Base-by-base conservation (phyloP, 129 eudicot species). In the Pittosporum tobira region DNA sequence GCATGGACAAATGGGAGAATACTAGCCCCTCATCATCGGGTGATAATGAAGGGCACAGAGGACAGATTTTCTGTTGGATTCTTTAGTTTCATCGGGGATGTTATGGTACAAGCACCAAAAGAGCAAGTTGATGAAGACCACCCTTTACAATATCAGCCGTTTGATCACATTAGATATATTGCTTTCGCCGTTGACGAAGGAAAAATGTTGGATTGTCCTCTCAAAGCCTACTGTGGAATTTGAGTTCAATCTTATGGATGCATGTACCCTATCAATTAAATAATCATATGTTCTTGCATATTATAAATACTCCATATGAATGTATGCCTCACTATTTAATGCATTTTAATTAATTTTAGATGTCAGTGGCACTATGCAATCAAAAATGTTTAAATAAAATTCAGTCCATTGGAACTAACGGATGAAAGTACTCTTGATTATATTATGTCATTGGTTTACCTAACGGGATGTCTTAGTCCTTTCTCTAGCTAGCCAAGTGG, bases 1-100 rank as follows among this genome's bases (percentile, higher is more conserved):
- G 88, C 83, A 20, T 81, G 81, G 83, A 81, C 83, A 36, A 81
- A 81, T 50, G 88, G 83, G n/a, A 67, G 66, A 70, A 77, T 81
- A 19, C 71, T 67, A 48, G 27, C 88, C 29, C 50, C 83, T 5
- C 23, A 40, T 21, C 88, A 81, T 11, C 30, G 78, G 62, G 88
- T 81, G 62, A 74, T 70, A 51, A 81, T 81, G 80, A 58, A 62
- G 40, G 80, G 80, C 38, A 28, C 30, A 14, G 58, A 61, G 31
- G 78, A 74, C 30, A 67, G 88, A 56, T 73, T 29, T 36, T 77
- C 88, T 2, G 21, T 73, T 0, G 88, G 88, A 36, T 4, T 73
- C 16, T 81, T 81, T 46, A 27, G 80, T 18, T 77, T 81, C 64
- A 77, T 73, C 11, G 63, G 61, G 58, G 83, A 77, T 68, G 22